Conservation (phyloP, 2,329 filamentous ascomycete species). For the Zymoseptoria passerinii region DNA sequence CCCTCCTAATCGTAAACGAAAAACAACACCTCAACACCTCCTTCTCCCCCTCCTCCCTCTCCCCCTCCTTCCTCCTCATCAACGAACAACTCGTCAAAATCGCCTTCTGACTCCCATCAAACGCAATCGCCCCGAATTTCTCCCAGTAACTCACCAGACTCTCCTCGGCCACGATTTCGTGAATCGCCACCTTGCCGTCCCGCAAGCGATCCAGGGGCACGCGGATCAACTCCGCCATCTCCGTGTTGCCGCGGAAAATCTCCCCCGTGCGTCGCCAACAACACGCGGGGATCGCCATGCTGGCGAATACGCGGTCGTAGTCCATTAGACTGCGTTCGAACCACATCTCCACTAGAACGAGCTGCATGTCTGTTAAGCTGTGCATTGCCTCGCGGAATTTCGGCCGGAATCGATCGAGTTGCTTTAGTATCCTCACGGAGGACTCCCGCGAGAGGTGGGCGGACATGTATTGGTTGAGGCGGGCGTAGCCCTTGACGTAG, state of each 20-base stretch:
- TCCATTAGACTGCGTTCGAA: constrained; percentile 95
- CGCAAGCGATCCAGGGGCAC: constrained; percentile 83
- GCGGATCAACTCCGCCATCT: constrained; percentile 94
- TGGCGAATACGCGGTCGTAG: constrained; percentile 95
- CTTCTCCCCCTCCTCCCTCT: constrained; percentile 44
- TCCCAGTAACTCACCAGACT: constrained; percentile 97
- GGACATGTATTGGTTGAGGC: constrained; percentile 85
- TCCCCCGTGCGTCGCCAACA: constrained; percentile 95
- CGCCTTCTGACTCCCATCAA: constrained; percentile 87
- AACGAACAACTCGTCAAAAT: constrained; percentile 88
- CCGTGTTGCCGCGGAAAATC: constrained; percentile 94
- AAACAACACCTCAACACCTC: constrained; percentile 82
- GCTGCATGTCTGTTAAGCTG: constrained; percentile 81
- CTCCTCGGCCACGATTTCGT: constrained; percentile 92
- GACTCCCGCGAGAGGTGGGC: constrained; percentile 72
- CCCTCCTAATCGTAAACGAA: constrained; percentile 90
- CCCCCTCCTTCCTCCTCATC: constrained; percentile 58
- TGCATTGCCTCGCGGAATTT: constrained; percentile 96
- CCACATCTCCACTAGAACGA: constrained; percentile 97
- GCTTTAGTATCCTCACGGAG: constrained; percentile 83
- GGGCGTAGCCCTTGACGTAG: constrained; percentile 92
- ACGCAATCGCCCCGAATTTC: constrained; percentile 96
- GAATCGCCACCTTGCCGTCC: constrained; percentile 89
- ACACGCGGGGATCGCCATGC: constrained; percentile 96
- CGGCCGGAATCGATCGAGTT: constrained; percentile 85